These are phyloP conservation scores for Globisporangium mamillatum DNA, from an alignment of 352 stramenopile genomes.

Conservation along the genomic window DNA sequence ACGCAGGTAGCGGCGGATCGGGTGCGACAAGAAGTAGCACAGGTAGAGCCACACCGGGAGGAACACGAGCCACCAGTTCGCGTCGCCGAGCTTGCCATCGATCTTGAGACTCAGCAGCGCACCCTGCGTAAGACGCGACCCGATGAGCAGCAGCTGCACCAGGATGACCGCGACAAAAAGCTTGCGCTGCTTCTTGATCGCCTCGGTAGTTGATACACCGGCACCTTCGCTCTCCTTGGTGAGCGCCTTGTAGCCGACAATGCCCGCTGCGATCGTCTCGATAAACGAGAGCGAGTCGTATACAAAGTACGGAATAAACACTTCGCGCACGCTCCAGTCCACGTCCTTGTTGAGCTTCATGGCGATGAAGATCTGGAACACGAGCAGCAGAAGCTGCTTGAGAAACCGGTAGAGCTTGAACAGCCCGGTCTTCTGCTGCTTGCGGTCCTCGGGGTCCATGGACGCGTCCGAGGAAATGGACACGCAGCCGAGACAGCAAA, in stretches of 20 bases:
- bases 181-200: conserved; percentile 60
- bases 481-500: conserved; percentile 72
- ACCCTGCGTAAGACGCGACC: conserved; percentile 56
- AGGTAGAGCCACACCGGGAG: conserved; percentile 78
- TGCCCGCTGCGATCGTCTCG: conserved; percentile 49
- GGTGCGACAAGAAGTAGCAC: conserved; percentile 51
- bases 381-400: conserved; percentile 72
- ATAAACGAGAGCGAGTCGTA: conserved; percentile 73
- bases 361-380: conserved; percentile 78
- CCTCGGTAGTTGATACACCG: conserved; percentile 64
- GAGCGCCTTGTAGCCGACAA: conserved; percentile 66
- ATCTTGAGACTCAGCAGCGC: conserved; percentile 71
- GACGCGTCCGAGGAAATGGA: conserved; percentile 40
- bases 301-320: conserved; percentile 79
- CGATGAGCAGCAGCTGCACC: conserved; percentile 41
- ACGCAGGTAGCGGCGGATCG: conserved; percentile 53
- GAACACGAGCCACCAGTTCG: conserved; percentile 83
- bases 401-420: conserved; percentile 82
- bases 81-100: conserved; percentile 42
- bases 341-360: conserved; percentile 81
- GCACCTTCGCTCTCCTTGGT: conserved; percentile 74
- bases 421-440: conserved; percentile 39
- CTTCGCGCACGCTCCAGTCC: conserved; percentile 52
- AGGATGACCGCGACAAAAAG: conserved; percentile 38
- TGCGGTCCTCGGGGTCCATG: conserved; percentile 61